Conservation (phyloP, 78 protist genomes). For the Dictyostelium purpureum region DNA sequence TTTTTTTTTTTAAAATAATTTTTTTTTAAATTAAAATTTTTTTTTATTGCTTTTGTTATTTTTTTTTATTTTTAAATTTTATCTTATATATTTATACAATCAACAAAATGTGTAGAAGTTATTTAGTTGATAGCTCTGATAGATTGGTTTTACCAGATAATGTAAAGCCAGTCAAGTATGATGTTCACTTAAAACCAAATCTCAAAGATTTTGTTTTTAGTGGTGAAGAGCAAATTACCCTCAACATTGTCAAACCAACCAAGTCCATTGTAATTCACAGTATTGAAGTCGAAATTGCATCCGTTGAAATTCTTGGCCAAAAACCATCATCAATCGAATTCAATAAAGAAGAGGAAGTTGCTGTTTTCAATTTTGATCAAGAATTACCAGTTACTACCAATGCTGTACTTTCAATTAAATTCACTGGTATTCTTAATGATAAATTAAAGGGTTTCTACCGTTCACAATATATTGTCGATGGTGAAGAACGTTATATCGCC, state of each 20-base stretch:
- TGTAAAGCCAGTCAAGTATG: constrained; percentile 70
- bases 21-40: too few species aligned
- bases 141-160: constrained; percentile 18
- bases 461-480: constrained; percentile 52
- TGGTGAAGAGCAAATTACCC: constrained; percentile 61
- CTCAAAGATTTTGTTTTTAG: constrained; percentile 50
- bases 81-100: too few species aligned
- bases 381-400: not conserved
- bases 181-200: constrained; percentile 76
- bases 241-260: constrained; percentile 16
- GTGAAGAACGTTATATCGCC: constrained; percentile 79
- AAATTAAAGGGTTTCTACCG: constrained; percentile 83
- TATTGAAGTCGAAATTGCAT: constrained; percentile 32
- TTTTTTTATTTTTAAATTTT: too few species aligned
- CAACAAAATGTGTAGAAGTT: too few species aligned
- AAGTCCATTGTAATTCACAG: constrained; percentile 38
- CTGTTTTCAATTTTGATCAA: not conserved
- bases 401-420: not conserved
- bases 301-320: not conserved
- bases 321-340: not conserved
- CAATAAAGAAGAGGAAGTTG: constrained; percentile 20
- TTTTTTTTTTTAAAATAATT: too few species aligned
- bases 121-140: not conserved
- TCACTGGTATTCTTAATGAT: constrained; percentile 42
- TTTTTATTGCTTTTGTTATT: too few species aligned